Evolutionary conservation across 768 basidiomycete genomes (phyloP), one percentile per base, ranked within the genome.

Genomic region (Suillus decipiens): DNA sequence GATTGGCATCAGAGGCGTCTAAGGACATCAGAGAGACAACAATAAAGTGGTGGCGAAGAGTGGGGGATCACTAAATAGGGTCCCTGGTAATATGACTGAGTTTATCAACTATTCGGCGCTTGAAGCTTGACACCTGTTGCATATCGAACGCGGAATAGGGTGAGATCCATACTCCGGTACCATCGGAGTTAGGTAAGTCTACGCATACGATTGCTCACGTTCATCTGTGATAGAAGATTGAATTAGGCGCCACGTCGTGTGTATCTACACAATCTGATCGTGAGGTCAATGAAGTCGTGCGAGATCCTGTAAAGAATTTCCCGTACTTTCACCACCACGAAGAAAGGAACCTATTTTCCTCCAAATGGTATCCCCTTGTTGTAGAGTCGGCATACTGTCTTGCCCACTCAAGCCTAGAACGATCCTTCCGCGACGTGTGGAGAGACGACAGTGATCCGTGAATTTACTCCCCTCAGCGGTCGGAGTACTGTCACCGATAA

Each of bases 341-440:
- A 53, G 61, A 61, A 68, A 70, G 19, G 64, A 64, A 42, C 75
- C 75, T 45, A 82, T 60, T 66, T 74, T 78, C 66, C 78, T 69
- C 82, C 81, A 82, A 53, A 83, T 75, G 7, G 80, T 77, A 51
- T 67, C 64, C 48, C 72, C 69, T 36, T 70, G 67, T 28, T 64
- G 64, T 22, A 71, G 64, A 75, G 65, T 45, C 24, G 63, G 63
- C 24, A 64, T 56, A 24, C 19, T 48, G 19, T 85, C 83, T 61
- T 70, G 68, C 14, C 79, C 80, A 57, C 75, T 76, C 56, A 84
- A 63, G 33, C 83, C 82, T 9, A 85, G 70, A n/a, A 79, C 66
- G 39, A 84, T 64, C 54, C 73, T 76, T 14, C 82, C 82, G 45
- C 64, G 70, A 22, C 73, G 72, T 19, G 80, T 72, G 33, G 59